phyloP scores from a whole-genome alignment of 228 moss, liverwort and hornwort genomes.

The Sphagnum fallax region DNA sequence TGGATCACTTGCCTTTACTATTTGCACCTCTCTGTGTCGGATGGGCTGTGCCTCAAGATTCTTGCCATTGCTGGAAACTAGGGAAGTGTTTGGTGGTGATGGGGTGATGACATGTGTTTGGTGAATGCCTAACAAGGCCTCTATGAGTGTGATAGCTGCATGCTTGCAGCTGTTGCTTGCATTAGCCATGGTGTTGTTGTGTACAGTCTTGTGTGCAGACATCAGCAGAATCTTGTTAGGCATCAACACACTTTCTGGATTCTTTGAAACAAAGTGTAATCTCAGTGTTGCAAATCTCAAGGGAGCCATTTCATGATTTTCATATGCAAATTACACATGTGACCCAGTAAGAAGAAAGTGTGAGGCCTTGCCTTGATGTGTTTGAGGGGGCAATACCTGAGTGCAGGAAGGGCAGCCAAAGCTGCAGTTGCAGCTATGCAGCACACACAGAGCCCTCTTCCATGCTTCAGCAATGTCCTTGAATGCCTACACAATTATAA shows the following conservation, averaged over 20 bases:
- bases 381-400: conserved; percentile 14
- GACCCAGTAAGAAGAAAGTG: neutral
- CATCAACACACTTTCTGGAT: neutral
- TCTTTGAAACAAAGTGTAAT: neutral
- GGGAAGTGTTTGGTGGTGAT: neutral
- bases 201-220: conserved; percentile 29
- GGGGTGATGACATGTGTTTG: conserved; percentile 6
- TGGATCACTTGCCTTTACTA: too few species aligned
- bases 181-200: conserved; percentile 21
- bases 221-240: neutral
- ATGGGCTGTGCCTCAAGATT: too few species aligned
- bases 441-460: conserved; percentile 35
- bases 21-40: too few species aligned
- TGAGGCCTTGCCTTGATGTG: neutral
- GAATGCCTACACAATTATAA: conserved; percentile 24
- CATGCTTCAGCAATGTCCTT: conserved; percentile 36
- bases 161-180: conserved; percentile 39
- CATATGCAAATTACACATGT: neutral
- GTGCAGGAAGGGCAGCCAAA: conserved; percentile 54
- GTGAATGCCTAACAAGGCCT: conserved; percentile 28
- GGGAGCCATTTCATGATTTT: neutral
- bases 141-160: conserved; percentile 33
- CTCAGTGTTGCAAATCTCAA: neutral
- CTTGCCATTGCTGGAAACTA: too few species aligned
- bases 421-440: conserved; percentile 36